These are phyloP conservation scores for Dactylellina parvicollis DNA, from an alignment of 2,329 filamentous ascomycete genomes.

Conservation along the genomic window DNA sequence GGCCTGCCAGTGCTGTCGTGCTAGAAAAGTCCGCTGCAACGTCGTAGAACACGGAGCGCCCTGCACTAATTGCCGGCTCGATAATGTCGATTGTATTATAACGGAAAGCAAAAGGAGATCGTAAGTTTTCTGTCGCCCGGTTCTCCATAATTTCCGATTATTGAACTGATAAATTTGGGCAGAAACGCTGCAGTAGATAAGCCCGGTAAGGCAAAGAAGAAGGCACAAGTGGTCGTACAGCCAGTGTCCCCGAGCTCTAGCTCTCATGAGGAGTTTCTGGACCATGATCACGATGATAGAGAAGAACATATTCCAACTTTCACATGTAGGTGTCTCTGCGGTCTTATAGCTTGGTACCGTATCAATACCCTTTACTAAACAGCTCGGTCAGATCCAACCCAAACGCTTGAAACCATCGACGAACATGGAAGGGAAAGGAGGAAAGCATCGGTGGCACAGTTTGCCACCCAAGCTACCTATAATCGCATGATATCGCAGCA, in stretches of 20 bases:
- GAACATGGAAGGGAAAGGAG: slow-evolving; percentile 42
- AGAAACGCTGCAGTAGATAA: slow-evolving; percentile 49
- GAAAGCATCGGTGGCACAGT: slow-evolving; percentile 37
- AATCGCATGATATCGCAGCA: slow-evolving; percentile 51
- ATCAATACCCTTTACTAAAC: slow-evolving; percentile 4
- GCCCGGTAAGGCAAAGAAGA: slow-evolving; percentile 52
- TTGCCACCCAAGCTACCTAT: slow-evolving; percentile 35
- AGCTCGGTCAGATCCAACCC: slow-evolving; percentile 28
- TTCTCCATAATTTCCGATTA: background rate
- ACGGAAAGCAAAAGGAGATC: slow-evolving; percentile 86
- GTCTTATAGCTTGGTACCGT: background rate
- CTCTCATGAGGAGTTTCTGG: slow-evolving; percentile 47
- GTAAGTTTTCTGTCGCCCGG: slow-evolving; percentile 68
- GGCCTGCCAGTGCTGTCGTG: slow-evolving; percentile 87
- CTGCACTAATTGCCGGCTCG: slow-evolving; percentile 85
- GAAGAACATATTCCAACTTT: slow-evolving; percentile 51
- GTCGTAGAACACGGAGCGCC: slow-evolving; percentile 86
- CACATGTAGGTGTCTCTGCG: slow-evolving; percentile 27
- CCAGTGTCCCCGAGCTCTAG: slow-evolving; percentile 50
- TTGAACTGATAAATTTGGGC: background rate
- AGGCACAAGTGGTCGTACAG: slow-evolving; percentile 46
- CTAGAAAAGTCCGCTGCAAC: slow-evolving; percentile 91
- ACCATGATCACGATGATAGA: slow-evolving; percentile 43
- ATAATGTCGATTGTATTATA: slow-evolving; percentile 79
- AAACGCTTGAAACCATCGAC: slow-evolving; percentile 39